A percentile compares a stretch with the other conserved stretches of the same genome.
phyloP scores from a whole-genome alignment of 805 yeast genomes.

The Schwanniomyces pseudopolymorphus region DNA sequence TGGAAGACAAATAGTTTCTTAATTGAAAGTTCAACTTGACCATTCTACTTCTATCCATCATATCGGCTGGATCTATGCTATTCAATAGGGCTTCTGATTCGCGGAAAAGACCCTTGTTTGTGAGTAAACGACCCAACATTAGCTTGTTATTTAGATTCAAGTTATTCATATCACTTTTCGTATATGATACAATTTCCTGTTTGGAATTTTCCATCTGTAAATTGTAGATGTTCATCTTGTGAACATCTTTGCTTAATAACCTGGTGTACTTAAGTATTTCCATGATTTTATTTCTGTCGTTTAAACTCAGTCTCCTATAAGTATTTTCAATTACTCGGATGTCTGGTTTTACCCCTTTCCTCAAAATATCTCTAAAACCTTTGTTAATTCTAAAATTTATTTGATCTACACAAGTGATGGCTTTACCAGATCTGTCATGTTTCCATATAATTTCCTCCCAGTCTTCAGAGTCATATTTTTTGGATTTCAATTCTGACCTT shows the following conservation, averaged over 20 bases:
- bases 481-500: constrained; percentile 11
- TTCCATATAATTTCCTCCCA: constrained; percentile 23
- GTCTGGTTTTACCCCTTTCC: constrained; percentile 39
- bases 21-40: constrained; percentile 23
- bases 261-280: constrained; percentile 19
- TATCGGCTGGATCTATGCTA: constrained; percentile 18
- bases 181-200: constrained; percentile 14
- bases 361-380: constrained; percentile 32
- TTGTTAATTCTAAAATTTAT: constrained; percentile 26
- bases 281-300: constrained; percentile 22
- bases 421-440: constrained; percentile 11
- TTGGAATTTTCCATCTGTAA: constrained; percentile 17
- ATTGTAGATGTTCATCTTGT: constrained; percentile 16
- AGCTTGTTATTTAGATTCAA: constrained; percentile 28
- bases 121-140: constrained; percentile 26
- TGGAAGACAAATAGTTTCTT: constrained; percentile 18
- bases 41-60: constrained; percentile 28
- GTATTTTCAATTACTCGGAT: constrained; percentile 29
- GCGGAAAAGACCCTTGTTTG: constrained; percentile 24
- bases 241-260: constrained; percentile 8
- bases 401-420: constrained; percentile 20
- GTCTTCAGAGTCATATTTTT: constrained; percentile 22
- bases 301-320: constrained; percentile 22
- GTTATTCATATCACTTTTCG: constrained; percentile 6
- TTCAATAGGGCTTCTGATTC: constrained; percentile 23